Conservation (phyloP, 345 rosid genomes). For the Syzygium grande region DNA sequence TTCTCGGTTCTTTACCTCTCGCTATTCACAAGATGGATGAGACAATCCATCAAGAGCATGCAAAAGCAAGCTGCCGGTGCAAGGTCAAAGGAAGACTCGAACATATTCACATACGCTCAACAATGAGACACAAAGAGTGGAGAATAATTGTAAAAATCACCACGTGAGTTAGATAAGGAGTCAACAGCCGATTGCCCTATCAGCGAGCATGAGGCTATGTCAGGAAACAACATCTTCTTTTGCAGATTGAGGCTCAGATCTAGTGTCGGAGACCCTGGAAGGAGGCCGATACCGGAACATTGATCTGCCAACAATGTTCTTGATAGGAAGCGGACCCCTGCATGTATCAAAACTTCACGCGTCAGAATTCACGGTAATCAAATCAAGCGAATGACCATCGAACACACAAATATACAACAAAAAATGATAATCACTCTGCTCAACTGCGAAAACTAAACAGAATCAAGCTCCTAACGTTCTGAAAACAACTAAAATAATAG, state of each 20-base stretch:
- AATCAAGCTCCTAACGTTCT: neutral
- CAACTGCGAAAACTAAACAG: neutral
- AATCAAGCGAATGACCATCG: neutral
- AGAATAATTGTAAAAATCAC: neutral
- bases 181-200: neutral
- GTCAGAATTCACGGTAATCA: neutral
- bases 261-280: constrained; percentile 50
- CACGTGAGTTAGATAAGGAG: neutral
- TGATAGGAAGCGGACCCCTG: constrained; percentile 82
- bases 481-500: neutral
- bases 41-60: constrained; percentile 10
- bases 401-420: neutral
- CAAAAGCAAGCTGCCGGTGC: neutral
- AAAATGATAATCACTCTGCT: neutral
- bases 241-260: constrained; percentile 19
- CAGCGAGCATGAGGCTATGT: constrained; percentile 10
- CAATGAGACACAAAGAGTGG: neutral
- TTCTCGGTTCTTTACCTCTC: neutral
- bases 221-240: constrained; percentile 35
- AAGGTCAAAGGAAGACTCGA: neutral
- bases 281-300: constrained; percentile 84
- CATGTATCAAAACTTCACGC: neutral
- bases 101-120: neutral
- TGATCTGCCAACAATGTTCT: constrained; percentile 62
- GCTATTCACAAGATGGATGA: constrained; percentile 1